Percentiles rank a stretch among this genome's conserved stretches.
Evolutionary conservation across 2,329 filamentous ascomycete species (phyloP).

Genomic region (Akanthomyces dipterigenus): DNA sequence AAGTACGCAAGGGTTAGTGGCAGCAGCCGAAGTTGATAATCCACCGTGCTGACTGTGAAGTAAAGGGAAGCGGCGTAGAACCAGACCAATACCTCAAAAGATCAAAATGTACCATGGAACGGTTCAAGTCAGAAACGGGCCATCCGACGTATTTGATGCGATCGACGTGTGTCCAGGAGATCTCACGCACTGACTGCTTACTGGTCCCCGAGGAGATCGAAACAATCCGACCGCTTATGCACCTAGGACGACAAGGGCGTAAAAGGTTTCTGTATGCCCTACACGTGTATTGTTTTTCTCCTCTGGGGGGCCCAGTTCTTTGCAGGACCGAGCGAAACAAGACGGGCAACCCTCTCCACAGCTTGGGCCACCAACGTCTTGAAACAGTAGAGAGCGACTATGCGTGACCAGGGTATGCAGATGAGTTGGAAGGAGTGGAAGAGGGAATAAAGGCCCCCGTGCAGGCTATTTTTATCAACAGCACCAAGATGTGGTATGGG

Average conservation of each 20-base stretch:
- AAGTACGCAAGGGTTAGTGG: not conserved
- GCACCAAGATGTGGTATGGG: constrained; percentile 1
- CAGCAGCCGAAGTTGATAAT: constrained; percentile 1
- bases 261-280: constrained; percentile 8
- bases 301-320: constrained; percentile 8
- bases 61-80: not conserved
- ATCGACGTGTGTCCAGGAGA: constrained; percentile 12
- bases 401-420: constrained; percentile 8
- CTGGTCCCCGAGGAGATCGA: constrained; percentile 11
- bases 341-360: constrained; percentile 8
- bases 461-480: constrained; percentile 12
- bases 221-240: constrained; percentile 13
- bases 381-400: constrained; percentile 12
- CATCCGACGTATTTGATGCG: constrained; percentile 13
- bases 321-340: constrained; percentile 14
- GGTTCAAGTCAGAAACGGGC: constrained; percentile 4
- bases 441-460: constrained; percentile 4
- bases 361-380: constrained; percentile 9
- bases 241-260: constrained; percentile 7
- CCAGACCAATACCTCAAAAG: not conserved
- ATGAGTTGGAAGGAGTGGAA: constrained; percentile 8
- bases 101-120: constrained; percentile 5
- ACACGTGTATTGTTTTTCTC: constrained; percentile 2
- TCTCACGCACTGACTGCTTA: constrained; percentile 12
- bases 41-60: not conserved